These are phyloP conservation scores for Saccharomyces pastorianus DNA, from an alignment of 1,139 yeast species.

Conservation along the genomic window DNA sequence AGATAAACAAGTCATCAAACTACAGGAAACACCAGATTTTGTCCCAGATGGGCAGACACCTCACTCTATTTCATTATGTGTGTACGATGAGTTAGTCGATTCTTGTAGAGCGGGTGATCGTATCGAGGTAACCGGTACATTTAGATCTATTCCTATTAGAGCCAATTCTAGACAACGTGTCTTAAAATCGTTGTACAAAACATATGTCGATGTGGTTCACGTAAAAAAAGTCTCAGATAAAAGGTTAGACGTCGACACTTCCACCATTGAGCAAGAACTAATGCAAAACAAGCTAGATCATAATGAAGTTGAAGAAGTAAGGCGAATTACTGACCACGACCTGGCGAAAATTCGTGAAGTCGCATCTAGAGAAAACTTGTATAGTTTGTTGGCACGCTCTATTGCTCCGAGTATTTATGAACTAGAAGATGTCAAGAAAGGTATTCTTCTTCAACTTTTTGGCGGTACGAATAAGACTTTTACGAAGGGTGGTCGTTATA, in stretches of 20 bases:
- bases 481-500: conserved; percentile 82
- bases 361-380: conserved; percentile 66
- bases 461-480: conserved; percentile 93
- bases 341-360: conserved; percentile 52
- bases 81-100: conserved; percentile 92
- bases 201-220: conserved; percentile 91
- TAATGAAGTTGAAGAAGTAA: conserved; percentile 58
- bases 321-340: conserved; percentile 63
- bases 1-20: conserved; percentile 85
- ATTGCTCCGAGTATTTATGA: conserved; percentile 94
- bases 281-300: conserved; percentile 35
- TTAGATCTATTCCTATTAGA: conserved; percentile 85
- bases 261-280: conserved; percentile 57
- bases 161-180: conserved; percentile 81
- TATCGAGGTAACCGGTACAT: conserved; percentile 90
- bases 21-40: conserved; percentile 94
- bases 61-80: conserved; percentile 87
- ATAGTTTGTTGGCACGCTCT: conserved; percentile 83
- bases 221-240: conserved; percentile 77
- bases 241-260: conserved; percentile 71
- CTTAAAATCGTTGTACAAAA: conserved; percentile 75
- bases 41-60: conserved; percentile 99
- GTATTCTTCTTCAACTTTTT: conserved; percentile 80
- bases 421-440: conserved; percentile 94
- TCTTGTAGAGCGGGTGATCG: conserved; percentile 95